Percentiles rank a stretch among this genome's conserved stretches.
These are phyloP conservation scores for Cymbopogon citratus DNA, from an alignment of 176 grass and related monocot species.

Conservation along the genomic window DNA sequence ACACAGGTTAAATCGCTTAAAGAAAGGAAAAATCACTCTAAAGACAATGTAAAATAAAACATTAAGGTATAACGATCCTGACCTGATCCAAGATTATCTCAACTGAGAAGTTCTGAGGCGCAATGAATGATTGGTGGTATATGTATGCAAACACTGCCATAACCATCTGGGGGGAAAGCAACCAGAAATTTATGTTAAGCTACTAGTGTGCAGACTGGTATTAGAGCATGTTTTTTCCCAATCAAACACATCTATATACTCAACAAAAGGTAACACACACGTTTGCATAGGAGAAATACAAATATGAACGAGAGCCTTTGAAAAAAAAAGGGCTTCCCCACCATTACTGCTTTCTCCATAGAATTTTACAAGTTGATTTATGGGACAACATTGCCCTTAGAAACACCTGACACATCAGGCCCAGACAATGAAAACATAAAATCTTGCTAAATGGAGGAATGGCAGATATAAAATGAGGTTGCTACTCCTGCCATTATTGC, in stretches of 20 bases:
- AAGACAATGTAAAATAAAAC: neutral
- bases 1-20: neutral
- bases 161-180: conserved; percentile 81
- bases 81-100: conserved; percentile 94
- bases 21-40: neutral
- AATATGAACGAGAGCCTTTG: neutral
- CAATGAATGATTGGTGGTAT: conserved; percentile 96
- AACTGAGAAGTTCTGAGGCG: conserved; percentile 71
- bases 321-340: neutral
- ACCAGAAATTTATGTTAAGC: conserved; percentile 15
- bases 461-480: neutral
- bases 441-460: neutral
- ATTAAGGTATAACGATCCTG: neutral
- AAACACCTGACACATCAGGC: neutral
- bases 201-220: neutral
- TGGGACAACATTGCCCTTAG: neutral
- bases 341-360: neutral
- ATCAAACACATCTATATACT: neutral
- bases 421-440: neutral
- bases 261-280: neutral
- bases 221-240: neutral
- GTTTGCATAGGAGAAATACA: neutral
- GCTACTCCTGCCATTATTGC: neutral
- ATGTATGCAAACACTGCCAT: conserved; percentile 99
- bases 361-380: neutral